phyloP scores from a whole-genome alignment of 805 yeast genomes.

The Candida xyloterini region DNA sequence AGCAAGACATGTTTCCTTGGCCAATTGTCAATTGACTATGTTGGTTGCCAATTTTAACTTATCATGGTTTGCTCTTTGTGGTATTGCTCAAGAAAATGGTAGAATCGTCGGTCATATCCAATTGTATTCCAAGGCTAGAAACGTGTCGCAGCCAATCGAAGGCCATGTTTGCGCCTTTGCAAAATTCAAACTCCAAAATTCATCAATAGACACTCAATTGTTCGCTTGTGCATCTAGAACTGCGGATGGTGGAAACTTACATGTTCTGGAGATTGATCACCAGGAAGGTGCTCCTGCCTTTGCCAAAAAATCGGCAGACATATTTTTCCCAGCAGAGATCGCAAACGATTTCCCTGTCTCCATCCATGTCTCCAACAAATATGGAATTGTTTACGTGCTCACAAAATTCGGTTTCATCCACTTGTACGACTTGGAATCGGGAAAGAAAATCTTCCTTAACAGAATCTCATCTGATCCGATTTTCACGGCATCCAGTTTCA shows the following conservation, averaged over 20 bases:
- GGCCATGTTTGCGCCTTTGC: slow-evolving; percentile 97
- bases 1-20: slow-evolving; percentile 75
- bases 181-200: slow-evolving; percentile 67
- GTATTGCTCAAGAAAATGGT: slow-evolving; percentile 91
- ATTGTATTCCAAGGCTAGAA: slow-evolving; percentile 81
- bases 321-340: slow-evolving; percentile 96
- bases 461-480: slow-evolving; percentile 95
- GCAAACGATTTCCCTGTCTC: slow-evolving; percentile 95
- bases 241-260: slow-evolving; percentile 80
- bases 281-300: slow-evolving; percentile 79
- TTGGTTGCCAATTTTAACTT: slow-evolving; percentile 75
- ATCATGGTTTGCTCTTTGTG: slow-evolving; percentile 94
- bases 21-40: slow-evolving; percentile 84
- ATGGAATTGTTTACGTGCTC: slow-evolving; percentile 82
- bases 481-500: slow-evolving; percentile 78
- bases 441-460: slow-evolving; percentile 89
- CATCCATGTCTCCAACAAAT: slow-evolving; percentile 78
- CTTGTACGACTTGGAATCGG: slow-evolving; percentile 89
- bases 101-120: slow-evolving; percentile 96
- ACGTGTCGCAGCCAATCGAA: slow-evolving; percentile 93
- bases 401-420: slow-evolving; percentile 97
- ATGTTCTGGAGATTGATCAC: slow-evolving; percentile 95
- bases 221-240: slow-evolving; percentile 92
- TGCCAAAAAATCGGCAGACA: slow-evolving; percentile 85
- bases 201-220: slow-evolving; percentile 73